A percentile compares a stretch with the other conserved stretches of the same genome.
Evolutionary conservation across 257 asterid genomes (phyloP).

Genomic region (Salvia miltiorrhiza): DNA sequence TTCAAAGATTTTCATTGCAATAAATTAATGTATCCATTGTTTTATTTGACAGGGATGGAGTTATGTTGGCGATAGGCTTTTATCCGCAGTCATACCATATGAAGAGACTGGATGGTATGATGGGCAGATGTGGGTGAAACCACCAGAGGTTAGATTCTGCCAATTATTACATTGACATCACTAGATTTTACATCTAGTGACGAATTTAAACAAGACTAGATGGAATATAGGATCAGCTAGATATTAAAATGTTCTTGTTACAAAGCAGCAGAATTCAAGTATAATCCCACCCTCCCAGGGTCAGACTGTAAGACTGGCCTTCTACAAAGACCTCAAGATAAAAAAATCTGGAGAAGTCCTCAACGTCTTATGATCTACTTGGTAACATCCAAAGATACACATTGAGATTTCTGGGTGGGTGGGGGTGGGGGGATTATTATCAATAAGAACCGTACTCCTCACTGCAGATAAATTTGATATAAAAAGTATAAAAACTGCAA

Average conservation of each 20-base stretch:
- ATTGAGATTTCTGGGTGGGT: neutral
- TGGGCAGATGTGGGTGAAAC: conserved; percentile 97
- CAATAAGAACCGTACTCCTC: neutral
- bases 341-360: neutral
- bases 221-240: neutral
- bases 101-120: conserved; percentile 96
- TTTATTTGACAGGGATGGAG: conserved; percentile 77
- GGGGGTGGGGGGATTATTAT: neutral
- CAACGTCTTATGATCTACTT: neutral
- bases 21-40: neutral
- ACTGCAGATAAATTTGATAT: neutral
- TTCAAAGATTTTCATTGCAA: neutral
- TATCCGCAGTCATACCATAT: conserved; percentile 82
- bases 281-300: neutral
- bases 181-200: neutral
- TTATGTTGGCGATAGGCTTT: conserved; percentile 84
- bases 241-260: neutral
- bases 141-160: conserved; percentile 68
- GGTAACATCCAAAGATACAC: neutral
- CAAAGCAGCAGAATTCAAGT: neutral
- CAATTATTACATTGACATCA: neutral
- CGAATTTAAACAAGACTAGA: neutral
- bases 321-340: neutral
- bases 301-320: neutral
- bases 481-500: neutral